Evolutionary conservation across 2,329 filamentous ascomycete species (phyloP).

Genomic region (Epichloe glyceriae): DNA sequence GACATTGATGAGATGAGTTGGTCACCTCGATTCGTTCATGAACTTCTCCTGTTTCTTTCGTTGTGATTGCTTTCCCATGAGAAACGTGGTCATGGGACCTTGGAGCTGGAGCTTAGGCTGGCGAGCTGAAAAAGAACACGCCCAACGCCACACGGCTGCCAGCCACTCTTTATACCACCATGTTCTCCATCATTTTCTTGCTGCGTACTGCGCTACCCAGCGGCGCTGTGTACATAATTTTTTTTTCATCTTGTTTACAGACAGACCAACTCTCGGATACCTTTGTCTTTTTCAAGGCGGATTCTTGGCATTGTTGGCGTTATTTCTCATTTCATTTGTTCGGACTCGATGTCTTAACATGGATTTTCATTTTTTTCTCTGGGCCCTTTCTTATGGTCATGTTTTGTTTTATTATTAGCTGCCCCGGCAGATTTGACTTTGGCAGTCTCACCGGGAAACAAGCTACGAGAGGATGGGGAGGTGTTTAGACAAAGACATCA

Average conservation of each 20-base stretch:
- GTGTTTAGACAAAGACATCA: slow-evolving; percentile 3
- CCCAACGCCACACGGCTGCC: not conserved
- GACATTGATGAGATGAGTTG: too few species aligned
- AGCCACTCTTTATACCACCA: slow-evolving; percentile 5
- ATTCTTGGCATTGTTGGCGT: slow-evolving; percentile 18
- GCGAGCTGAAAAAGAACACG: not conserved
- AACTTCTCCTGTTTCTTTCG: too few species aligned
- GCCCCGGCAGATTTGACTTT: slow-evolving; percentile 3
- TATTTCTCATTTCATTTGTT: slow-evolving; percentile 4
- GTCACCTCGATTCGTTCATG: too few species aligned
- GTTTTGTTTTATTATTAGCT: not conserved
- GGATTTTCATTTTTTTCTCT: not conserved
- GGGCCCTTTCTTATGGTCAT: not conserved
- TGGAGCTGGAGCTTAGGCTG: not conserved
- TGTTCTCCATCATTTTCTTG: not conserved
- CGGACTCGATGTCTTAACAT: not conserved
- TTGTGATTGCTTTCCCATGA: too few species aligned
- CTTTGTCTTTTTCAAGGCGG: slow-evolving; percentile 9
- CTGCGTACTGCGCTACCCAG: not conserved
- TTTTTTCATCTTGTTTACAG: not conserved
- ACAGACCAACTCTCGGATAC: slow-evolving; percentile 11
- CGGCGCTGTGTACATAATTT: slow-evolving; percentile 15
- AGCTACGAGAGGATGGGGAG: not conserved
- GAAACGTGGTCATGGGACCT: too few species aligned
- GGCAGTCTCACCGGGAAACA: not conserved